Evolutionary conservation across 2,329 filamentous ascomycete species (phyloP), one percentile per base, ranked within the genome.

Genomic region (Exophiala alcalophila): DNA sequence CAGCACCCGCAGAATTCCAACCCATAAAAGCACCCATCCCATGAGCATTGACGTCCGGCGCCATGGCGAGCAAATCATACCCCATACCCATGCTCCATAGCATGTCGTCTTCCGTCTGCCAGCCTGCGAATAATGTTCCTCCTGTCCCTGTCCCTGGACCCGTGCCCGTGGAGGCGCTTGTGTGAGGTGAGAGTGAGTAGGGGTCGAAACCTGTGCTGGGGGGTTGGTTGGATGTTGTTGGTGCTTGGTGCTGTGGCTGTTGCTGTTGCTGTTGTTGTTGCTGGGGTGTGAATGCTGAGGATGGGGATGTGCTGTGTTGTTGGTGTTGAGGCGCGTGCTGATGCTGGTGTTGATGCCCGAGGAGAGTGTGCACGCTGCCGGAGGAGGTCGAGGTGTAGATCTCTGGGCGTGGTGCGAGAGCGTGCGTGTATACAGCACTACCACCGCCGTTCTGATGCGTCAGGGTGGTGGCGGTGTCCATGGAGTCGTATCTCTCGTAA

Each of bases 51-150:
- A 50, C 43, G 15, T 53, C 51, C 18, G 51, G 51, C 18, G 47
- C 47, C 14, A 39, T 53, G 6, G 51, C 52, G 14, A 56, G 39
- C 42, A 56, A 29, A 35, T 56, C 53, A 36, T 56, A 56, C 6
- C 53, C 53, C 50, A 53, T 53, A 26, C 48, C 49, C 42, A 56
- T 50, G 26, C 51, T 54, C 53, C 53, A 56, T 5, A 56, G 47
- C 51, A 56, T 56, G 36, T 56, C 53, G 32, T 56, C 53, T 42
- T 54, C 52, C 19, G 46, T 52, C 36, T 50, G 47, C 53, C 53
- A 56, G 24, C 51, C 52, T 5, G 42, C 44, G 35, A 41, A 51
- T n/a, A n/a, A n/a, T n/a, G n/a, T n/a, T n/a, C n/a, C n/a, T n/a
- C n/a, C n/a, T n/a, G n/a, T n/a, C n/a, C n/a, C n/a, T n/a, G n/a